A percentile compares a stretch with the other conserved stretches of the same genome.
Evolutionary conservation across 2,329 filamentous ascomycete species (phyloP).

Genomic region (Thelonectria rubi): DNA sequence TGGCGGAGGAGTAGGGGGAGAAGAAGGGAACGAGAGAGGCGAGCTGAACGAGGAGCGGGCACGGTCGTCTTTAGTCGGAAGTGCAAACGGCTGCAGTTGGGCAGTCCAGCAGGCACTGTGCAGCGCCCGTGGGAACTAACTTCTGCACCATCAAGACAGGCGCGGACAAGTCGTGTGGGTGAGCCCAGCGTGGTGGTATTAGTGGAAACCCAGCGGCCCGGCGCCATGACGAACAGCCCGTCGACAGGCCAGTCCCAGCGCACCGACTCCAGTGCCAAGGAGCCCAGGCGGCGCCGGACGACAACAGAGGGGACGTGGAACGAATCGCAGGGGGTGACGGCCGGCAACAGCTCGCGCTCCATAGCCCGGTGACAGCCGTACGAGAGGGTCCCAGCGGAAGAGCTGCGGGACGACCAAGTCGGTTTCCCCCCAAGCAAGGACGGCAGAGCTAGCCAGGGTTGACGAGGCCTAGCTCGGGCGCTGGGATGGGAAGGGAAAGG

Average conservation of each 20-base stretch:
- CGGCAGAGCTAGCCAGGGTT: constrained; percentile 30
- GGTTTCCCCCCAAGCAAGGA: constrained; percentile 18
- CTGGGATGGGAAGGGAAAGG: constrained; percentile 41
- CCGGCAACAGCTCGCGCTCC: constrained; percentile 27
- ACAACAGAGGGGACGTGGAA: constrained; percentile 28
- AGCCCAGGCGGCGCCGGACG: constrained; percentile 4
- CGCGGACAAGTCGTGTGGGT: constrained; percentile 23
- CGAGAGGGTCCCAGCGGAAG: constrained; percentile 26
- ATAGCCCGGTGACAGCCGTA: constrained; percentile 33
- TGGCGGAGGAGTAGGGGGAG: constrained; percentile 18
- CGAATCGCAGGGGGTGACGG: constrained; percentile 33
- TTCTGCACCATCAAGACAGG: constrained; percentile 20
- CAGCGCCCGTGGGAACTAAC: constrained; percentile 17
- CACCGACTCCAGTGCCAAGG: constrained; percentile 4
- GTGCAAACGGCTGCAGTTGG: constrained; percentile 14
- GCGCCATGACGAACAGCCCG: constrained; percentile 33
- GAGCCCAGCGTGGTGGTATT: constrained; percentile 39
- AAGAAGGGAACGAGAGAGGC: constrained; percentile 26
- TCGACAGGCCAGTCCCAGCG: constrained; percentile 5
- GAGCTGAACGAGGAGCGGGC: constrained; percentile 27
- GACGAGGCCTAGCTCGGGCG: constrained; percentile 29
- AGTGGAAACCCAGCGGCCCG: constrained; percentile 41
- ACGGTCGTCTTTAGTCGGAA: constrained; percentile 27
- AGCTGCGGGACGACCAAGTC: constrained; percentile 5
- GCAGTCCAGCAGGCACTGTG: constrained; percentile 7